These are phyloP conservation scores for Mycena floridula DNA, from an alignment of 768 basidiomycete genomes.

Conservation along the genomic window DNA sequence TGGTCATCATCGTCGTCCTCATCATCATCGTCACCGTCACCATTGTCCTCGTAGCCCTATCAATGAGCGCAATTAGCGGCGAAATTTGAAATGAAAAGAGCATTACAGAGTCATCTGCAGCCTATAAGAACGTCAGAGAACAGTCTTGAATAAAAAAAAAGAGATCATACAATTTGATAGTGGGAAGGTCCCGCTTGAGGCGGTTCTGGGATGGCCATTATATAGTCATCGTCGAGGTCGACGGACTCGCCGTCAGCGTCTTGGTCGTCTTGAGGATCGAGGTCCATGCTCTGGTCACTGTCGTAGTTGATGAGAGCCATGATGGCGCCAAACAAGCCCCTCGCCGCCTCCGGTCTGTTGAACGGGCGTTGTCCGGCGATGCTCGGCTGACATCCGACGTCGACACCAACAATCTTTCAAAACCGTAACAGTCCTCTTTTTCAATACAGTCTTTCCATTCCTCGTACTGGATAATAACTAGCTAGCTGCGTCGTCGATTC, in stretches of 20 bases:
- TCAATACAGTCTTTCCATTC: neutral
- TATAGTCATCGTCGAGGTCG: slow-evolving; percentile 36
- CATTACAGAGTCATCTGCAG: slow-evolving; percentile 44
- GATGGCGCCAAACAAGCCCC: neutral
- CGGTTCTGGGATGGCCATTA: slow-evolving; percentile 33
- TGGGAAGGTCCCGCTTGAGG: slow-evolving; percentile 11
- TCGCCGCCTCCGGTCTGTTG: no score
- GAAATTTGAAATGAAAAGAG: slow-evolving; percentile 13
- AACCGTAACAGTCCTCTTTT: no score
- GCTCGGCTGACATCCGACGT: no score
- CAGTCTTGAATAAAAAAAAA: slow-evolving; percentile 8
- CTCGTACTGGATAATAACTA: slow-evolving; percentile 13
- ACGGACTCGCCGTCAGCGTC: slow-evolving; percentile 61
- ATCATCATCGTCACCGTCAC: slow-evolving; percentile 43
- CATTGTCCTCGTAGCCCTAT: slow-evolving; percentile 48
- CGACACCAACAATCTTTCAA: no score
- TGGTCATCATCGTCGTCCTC: slow-evolving; percentile 58
- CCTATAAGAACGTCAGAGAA: slow-evolving; percentile 21
- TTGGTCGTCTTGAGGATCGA: slow-evolving; percentile 54
- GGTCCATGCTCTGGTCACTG: slow-evolving; percentile 57
- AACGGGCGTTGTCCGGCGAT: no score
- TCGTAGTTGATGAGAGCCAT: slow-evolving; percentile 36
- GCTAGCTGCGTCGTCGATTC: no score
- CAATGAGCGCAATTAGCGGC: slow-evolving; percentile 4
- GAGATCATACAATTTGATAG: slow-evolving; percentile 33